phyloP scores from a whole-genome alignment of 1,284 basidiomycete genomes.

The Flammula alnicola region DNA sequence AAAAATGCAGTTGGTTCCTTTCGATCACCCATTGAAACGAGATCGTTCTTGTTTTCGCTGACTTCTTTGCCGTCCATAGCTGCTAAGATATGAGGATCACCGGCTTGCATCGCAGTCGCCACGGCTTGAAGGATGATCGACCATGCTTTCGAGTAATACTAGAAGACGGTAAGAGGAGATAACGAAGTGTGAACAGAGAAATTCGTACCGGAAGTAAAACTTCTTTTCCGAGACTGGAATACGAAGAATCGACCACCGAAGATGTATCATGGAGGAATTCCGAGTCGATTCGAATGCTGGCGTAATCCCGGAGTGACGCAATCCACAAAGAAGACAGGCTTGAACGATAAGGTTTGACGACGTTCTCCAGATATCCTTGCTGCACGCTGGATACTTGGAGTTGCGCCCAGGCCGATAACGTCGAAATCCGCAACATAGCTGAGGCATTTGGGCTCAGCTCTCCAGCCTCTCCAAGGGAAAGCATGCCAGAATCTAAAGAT shows the following conservation, averaged over 20 bases:
- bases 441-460: slow-evolving; percentile 93
- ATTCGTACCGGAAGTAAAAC: slow-evolving; percentile 82
- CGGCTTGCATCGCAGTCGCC: slow-evolving; percentile 76
- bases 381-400: slow-evolving; percentile 80
- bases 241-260: slow-evolving; percentile 80
- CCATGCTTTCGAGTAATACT: slow-evolving; percentile 92
- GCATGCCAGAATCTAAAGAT: slow-evolving; percentile 74
- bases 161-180: slow-evolving; percentile 15
- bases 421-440: slow-evolving; percentile 93
- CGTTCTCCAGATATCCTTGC: slow-evolving; percentile 80
- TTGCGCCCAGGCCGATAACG: slow-evolving; percentile 95
- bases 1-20: slow-evolving; percentile 85
- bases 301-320: slow-evolving; percentile 88
- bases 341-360: slow-evolving; percentile 83
- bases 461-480: slow-evolving; percentile 86
- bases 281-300: slow-evolving; percentile 87
- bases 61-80: slow-evolving; percentile 82
- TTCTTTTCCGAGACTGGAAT: slow-evolving; percentile 88
- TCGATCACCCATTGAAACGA: slow-evolving; percentile 35
- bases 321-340: slow-evolving; percentile 89
- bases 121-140: slow-evolving; percentile 87
- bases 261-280: slow-evolving; percentile 79
- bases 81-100: slow-evolving; percentile 71
- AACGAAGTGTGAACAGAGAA: slow-evolving; percentile 2
- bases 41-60: slow-evolving; percentile 13